Conservation (phyloP, 2,329 filamentous ascomycete species). For the Pezicula neosporulosa region DNA sequence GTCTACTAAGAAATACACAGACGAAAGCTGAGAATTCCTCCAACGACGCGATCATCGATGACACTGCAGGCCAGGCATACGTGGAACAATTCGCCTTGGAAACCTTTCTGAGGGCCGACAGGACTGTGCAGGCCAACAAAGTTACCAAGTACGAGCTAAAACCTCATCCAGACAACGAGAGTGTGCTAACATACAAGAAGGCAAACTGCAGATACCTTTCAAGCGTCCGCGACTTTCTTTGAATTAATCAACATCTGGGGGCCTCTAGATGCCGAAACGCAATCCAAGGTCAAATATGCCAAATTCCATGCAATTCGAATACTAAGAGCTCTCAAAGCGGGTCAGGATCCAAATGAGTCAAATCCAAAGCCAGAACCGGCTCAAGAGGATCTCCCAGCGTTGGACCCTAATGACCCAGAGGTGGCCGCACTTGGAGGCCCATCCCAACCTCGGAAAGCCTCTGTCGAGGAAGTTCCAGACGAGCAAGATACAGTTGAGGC, state of each 20-base stretch:
- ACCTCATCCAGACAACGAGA: background rate
- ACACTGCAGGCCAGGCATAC: conserved; percentile 82
- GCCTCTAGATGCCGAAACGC: conserved; percentile 66
- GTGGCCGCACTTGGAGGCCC: conserved; percentile 52
- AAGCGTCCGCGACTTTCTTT: conserved; percentile 88
- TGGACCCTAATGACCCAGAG: conserved; percentile 65
- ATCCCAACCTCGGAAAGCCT: conserved; percentile 28
- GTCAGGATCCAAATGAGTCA: conserved; percentile 85
- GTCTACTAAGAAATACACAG: conserved; percentile 30
- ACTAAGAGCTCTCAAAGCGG: conserved; percentile 83
- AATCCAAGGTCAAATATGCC: conserved; percentile 89
- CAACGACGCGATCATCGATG: conserved; percentile 83
- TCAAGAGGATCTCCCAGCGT: conserved; percentile 38
- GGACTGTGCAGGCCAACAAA: conserved; percentile 76
- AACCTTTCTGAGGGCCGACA: conserved; percentile 80
- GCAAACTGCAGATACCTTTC: conserved; percentile 91
- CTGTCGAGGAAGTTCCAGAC: conserved; percentile 57
- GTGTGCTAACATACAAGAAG: conserved; percentile 36
- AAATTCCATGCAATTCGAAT: conserved; percentile 96
- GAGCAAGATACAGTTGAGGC: conserved; percentile 46
- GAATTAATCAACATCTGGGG: conserved; percentile 86
- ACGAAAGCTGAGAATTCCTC: conserved; percentile 69
- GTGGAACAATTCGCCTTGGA: conserved; percentile 92
- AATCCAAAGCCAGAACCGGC: conserved; percentile 63
- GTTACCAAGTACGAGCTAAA: conserved; percentile 70